phyloP scores from a whole-genome alignment of 352 stramenopile genomes.

The Phytophthora ohioensis region DNA sequence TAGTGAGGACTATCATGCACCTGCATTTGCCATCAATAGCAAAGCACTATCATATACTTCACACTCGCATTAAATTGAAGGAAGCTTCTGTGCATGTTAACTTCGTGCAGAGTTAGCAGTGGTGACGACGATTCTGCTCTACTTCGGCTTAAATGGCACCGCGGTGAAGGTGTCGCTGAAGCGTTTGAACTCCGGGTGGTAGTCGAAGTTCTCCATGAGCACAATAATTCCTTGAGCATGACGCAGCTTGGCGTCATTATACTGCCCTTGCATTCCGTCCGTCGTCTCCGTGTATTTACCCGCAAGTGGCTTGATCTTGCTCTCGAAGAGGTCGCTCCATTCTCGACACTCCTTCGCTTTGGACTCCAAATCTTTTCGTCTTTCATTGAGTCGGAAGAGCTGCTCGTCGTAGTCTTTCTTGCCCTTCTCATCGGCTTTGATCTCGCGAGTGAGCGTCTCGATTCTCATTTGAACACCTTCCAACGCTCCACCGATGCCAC shows the following conservation, averaged over 20 bases:
- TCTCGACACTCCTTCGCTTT: constrained; percentile 64
- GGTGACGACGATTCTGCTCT: neutral
- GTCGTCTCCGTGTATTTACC: constrained; percentile 81
- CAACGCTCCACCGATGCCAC: constrained; percentile 70
- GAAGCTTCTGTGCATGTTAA: neutral
- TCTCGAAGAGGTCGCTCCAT: constrained; percentile 77
- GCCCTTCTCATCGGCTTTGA: constrained; percentile 78
- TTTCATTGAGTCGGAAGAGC: constrained; percentile 65
- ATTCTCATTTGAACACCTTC: constrained; percentile 70
- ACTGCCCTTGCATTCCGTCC: constrained; percentile 78
- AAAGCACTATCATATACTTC: constrained; percentile 3
- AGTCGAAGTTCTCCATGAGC: constrained; percentile 91
- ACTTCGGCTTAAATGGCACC: constrained; percentile 81
- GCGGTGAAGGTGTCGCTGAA: constrained; percentile 89
- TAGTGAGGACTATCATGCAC: neutral
- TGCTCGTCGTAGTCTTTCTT: constrained; percentile 85
- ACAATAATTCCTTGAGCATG: constrained; percentile 86
- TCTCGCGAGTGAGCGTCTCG: constrained; percentile 70
- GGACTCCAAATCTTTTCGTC: constrained; percentile 58
- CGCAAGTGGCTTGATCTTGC: constrained; percentile 76
- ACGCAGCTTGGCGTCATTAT: constrained; percentile 87
- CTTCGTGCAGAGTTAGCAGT: no score
- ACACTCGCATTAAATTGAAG: neutral
- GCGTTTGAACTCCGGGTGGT: constrained; percentile 91
- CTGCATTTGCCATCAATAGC: neutral